Evolutionary conservation across 176 grass and related monocot species (phyloP).

Genomic region (Oryza brachyantha): DNA sequence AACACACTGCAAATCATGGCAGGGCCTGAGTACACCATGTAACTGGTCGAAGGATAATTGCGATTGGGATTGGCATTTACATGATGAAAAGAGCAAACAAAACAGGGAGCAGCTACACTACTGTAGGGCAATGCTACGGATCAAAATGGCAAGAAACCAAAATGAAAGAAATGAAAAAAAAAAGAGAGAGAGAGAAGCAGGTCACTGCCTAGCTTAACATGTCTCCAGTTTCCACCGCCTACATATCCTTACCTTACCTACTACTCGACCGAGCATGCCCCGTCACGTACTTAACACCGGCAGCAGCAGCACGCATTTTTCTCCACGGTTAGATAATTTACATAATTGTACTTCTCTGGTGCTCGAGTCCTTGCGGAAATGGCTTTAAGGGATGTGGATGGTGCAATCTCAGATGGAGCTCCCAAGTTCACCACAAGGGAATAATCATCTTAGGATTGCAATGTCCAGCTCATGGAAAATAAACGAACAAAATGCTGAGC

Average conservation of each 20-base stretch:
- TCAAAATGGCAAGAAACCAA: constrained; percentile 30
- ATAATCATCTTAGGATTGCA: not conserved
- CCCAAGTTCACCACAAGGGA: not conserved
- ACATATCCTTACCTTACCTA: constrained; percentile 23
- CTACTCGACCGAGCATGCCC: constrained; percentile 29
- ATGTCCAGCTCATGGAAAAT: not conserved
- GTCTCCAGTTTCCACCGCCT: constrained; percentile 41
- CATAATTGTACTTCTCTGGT: constrained; percentile 35
- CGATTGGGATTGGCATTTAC: constrained; percentile 38
- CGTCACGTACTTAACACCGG: constrained; percentile 27
- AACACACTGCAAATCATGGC: not conserved
- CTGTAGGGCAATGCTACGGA: constrained; percentile 18
- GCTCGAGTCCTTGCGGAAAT: not conserved
- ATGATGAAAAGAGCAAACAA: constrained; percentile 40
- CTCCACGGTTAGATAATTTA: constrained; percentile 54
- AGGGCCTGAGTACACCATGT: not conserved
- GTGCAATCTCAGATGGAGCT: not conserved
- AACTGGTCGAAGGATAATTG: not conserved
- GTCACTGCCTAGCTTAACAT: constrained; percentile 38
- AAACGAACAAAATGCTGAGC: constrained; percentile 28
- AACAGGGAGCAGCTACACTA: constrained; percentile 48
- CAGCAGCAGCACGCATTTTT: constrained; percentile 9
- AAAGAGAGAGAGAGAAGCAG: constrained; percentile 20
- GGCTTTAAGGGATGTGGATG: constrained; percentile 5
- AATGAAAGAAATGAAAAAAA: not conserved